Conservation (phyloP, 2,329 filamentous ascomycete species). For the Claviceps capensis region DNA sequence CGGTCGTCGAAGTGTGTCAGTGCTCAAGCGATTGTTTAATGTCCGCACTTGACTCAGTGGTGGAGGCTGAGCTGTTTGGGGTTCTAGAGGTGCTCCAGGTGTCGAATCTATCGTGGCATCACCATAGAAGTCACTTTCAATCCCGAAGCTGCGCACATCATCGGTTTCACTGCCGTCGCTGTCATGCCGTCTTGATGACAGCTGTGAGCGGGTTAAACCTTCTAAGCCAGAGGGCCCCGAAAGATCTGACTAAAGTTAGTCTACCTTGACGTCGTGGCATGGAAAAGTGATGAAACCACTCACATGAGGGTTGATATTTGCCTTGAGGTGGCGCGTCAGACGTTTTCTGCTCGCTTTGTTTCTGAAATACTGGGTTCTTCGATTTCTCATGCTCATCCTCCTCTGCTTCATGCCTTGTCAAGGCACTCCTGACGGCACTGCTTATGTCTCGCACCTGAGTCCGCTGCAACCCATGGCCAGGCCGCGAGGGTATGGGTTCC, state of each 20-base stretch:
- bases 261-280: not conserved
- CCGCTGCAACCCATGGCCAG: slow-evolving; percentile 6
- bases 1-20: not conserved
- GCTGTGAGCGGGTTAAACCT: not conserved
- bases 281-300: not conserved
- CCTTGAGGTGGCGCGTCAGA: slow-evolving; percentile 4
- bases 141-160: slow-evolving; percentile 21
- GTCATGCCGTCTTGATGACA: not conserved
- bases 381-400: slow-evolving; percentile 7
- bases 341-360: slow-evolving; percentile 1
- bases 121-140: slow-evolving; percentile 23
- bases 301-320: slow-evolving; percentile 4
- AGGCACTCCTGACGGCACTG: slow-evolving; percentile 16
- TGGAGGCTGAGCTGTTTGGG: not conserved
- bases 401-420: slow-evolving; percentile 9
- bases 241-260: slow-evolving; percentile 3
- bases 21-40: not conserved
- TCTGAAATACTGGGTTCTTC: not conserved
- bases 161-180: slow-evolving; percentile 15
- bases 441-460: slow-evolving; percentile 13
- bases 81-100: slow-evolving; percentile 6
- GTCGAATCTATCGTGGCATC: slow-evolving; percentile 24
- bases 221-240: not conserved
- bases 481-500: slow-evolving; percentile 17
- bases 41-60: not conserved